phyloP scores from a whole-genome alignment of 768 basidiomycete species.

The Pulveroboletus frians region DNA sequence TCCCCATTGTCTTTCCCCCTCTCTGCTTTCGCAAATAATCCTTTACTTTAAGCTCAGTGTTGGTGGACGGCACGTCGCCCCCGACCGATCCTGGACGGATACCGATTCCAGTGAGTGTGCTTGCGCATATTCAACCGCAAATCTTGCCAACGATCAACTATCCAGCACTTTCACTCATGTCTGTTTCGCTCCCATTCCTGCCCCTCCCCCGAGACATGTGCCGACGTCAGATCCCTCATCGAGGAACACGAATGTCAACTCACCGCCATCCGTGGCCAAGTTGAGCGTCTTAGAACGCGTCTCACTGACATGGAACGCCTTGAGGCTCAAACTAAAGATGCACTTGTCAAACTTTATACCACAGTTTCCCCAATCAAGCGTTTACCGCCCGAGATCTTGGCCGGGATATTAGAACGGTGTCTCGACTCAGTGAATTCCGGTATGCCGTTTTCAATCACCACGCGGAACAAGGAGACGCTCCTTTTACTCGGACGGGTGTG shows the following conservation, averaged over 20 bases:
- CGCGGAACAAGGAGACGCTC: conserved; percentile 14
- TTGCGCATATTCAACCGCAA: too few relatives aligned
- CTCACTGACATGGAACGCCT: conserved; percentile 12
- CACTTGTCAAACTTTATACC: conserved; percentile 13
- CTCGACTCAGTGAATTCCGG: background rate
- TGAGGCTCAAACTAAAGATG: conserved; percentile 1
- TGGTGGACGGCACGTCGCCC: background rate
- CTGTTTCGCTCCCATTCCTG: conserved; percentile 14
- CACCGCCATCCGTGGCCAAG: conserved; percentile 7
- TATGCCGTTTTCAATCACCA: background rate
- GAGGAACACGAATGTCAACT: conserved; percentile 15
- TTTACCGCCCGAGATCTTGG: conserved; percentile 23
- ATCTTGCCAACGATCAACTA: background rate
- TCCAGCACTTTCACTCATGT: conserved; percentile 8
- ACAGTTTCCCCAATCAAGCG: conserved; percentile 21
- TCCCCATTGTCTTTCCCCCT: background rate
- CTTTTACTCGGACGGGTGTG: conserved; percentile 30
- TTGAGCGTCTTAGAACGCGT: conserved; percentile 1
- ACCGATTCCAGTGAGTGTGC: conserved; percentile 14
- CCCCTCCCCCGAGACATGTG: conserved; percentile 8
- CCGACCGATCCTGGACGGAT: background rate
- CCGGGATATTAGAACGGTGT: conserved; percentile 24
- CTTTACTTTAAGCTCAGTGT: background rate
- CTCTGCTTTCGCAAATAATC: background rate
- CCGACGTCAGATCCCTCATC: conserved; percentile 13